phyloP scores from a whole-genome alignment of 2,329 filamentous ascomycete species.

The Zasmidium citrigriseum region DNA sequence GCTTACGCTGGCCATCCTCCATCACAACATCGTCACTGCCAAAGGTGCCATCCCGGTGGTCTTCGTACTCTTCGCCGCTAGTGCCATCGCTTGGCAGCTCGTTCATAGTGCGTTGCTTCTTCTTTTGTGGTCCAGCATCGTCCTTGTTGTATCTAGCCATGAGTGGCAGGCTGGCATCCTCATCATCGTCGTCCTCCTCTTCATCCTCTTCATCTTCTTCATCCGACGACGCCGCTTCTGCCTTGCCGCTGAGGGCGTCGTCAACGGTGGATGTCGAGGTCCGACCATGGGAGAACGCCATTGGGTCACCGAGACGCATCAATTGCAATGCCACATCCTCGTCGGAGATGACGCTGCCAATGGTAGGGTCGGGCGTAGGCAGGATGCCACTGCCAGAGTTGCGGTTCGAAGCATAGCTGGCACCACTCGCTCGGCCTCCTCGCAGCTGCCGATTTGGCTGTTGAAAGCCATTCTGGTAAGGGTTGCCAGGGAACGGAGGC shows the following conservation, averaged over 20 bases:
- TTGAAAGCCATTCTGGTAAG: slow-evolving; percentile 24
- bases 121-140: slow-evolving; percentile 32
- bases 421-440: slow-evolving; percentile 52
- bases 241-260: slow-evolving; percentile 87
- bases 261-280: slow-evolving; percentile 92
- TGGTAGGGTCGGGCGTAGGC: slow-evolving; percentile 94
- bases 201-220: slow-evolving; percentile 74
- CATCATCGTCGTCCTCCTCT: slow-evolving; percentile 75
- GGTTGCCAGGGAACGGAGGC: slow-evolving; percentile 24
- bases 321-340: slow-evolving; percentile 97
- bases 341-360: slow-evolving; percentile 94
- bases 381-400: slow-evolving; percentile 62
- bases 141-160: slow-evolving; percentile 30
- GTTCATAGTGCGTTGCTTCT: slow-evolving; percentile 44
- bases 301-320: slow-evolving; percentile 92
- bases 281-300: slow-evolving; percentile 88
- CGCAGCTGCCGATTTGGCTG: slow-evolving; percentile 56
- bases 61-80: slow-evolving; percentile 63
- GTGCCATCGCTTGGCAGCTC: slow-evolving; percentile 58
- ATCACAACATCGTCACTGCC: slow-evolving; percentile 58
- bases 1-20: slow-evolving; percentile 40
- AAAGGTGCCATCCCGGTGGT: slow-evolving; percentile 54
- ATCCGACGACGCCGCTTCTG: slow-evolving; percentile 75
- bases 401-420: slow-evolving; percentile 41
- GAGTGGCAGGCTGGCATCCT: slow-evolving; percentile 43